Conservation (phyloP, 73 alveolate genomes). For the Effrenium voratum region DNA sequence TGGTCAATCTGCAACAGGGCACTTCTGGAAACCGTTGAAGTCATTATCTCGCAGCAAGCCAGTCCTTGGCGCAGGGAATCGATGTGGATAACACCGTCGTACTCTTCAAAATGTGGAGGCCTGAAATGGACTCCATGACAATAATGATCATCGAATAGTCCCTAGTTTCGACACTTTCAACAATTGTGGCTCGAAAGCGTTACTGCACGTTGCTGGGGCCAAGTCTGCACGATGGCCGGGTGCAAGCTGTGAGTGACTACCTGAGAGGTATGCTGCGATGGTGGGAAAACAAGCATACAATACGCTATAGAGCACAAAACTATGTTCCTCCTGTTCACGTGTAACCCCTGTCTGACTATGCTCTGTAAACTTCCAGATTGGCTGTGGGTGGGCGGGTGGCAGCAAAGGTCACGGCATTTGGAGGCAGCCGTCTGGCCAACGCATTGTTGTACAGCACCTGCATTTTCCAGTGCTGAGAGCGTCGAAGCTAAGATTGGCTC, state of each 20-base stretch:
- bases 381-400: background rate
- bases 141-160: too few species aligned
- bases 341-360: background rate
- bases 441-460: slow-evolving; percentile 59
- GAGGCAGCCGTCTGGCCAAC: slow-evolving; percentile 76
- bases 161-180: too few species aligned
- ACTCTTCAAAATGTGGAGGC: too few species aligned
- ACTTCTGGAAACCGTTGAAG: slow-evolving; percentile 8
- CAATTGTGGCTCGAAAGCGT: too few species aligned
- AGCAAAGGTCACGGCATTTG: background rate
- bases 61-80: background rate
- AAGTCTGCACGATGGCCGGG: slow-evolving; percentile 46
- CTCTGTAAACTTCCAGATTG: background rate
- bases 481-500: too few species aligned
- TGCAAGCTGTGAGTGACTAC: slow-evolving; percentile 74
- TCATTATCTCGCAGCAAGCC: slow-evolving; percentile 20
- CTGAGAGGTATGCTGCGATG: too few species aligned
- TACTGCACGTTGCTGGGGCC: background rate
- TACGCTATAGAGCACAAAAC: too few species aligned
- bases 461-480: too few species aligned
- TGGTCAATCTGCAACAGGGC: background rate
- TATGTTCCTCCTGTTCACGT: background rate
- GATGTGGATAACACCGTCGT: too few species aligned
- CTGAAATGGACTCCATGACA: too few species aligned
- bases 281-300: too few species aligned